phyloP scores from a whole-genome alignment of 2,329 filamentous ascomycete genomes.

The Sarocladium kiliense region DNA sequence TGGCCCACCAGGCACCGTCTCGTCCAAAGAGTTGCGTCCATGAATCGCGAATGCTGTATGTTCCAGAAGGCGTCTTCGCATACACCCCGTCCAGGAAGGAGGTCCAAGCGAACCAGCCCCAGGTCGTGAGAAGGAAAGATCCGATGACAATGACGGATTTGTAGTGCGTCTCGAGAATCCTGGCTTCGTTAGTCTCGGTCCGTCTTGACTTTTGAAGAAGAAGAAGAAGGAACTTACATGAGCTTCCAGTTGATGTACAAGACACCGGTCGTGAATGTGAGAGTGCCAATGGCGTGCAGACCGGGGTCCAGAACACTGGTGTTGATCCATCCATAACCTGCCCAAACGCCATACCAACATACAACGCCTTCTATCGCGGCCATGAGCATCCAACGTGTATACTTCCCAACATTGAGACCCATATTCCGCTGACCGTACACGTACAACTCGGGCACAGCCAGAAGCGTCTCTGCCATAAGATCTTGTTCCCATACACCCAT shows the following conservation, averaged over 20 bases:
- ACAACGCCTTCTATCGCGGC: constrained; percentile 68
- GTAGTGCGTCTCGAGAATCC: constrained; percentile 72
- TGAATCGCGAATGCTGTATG: constrained; percentile 64
- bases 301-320: constrained; percentile 57
- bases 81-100: constrained; percentile 64
- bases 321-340: constrained; percentile 41
- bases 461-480: constrained; percentile 71
- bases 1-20: constrained; percentile 70
- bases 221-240: constrained; percentile 46
- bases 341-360: constrained; percentile 62
- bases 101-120: constrained; percentile 71
- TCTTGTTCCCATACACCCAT: constrained; percentile 92
- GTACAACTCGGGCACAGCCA: constrained; percentile 93
- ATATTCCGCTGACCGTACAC: constrained; percentile 67
- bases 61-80: constrained; percentile 35
- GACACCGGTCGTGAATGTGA: constrained; percentile 67
- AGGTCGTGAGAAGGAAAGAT: constrained; percentile 52
- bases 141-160: constrained; percentile 60
- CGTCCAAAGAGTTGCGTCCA: constrained; percentile 63
- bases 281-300: constrained; percentile 67
- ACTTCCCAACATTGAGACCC: constrained; percentile 71
- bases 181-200: constrained; percentile 12
- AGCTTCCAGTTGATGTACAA: constrained; percentile 72
- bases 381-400: constrained; percentile 72
- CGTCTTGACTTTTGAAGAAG: neutral